Evolutionary conservation across 2,329 filamentous ascomycete genomes (phyloP).

Genomic region (Colletotrichum tofieldiae): DNA sequence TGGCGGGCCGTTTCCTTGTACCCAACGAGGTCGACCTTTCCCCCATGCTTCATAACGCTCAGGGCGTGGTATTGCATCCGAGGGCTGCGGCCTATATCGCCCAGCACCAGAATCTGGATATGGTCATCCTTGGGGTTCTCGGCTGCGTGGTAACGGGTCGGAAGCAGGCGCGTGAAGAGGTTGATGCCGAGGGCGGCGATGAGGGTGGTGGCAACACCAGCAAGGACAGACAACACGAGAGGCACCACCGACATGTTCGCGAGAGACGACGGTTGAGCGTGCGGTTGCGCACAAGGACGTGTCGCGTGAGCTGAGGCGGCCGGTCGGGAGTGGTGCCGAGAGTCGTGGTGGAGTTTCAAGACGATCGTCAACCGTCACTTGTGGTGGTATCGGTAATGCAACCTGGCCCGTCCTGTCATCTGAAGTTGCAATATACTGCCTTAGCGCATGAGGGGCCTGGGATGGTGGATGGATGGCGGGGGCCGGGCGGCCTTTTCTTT

Average conservation of each 20-base stretch:
- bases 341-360: constrained; percentile 19
- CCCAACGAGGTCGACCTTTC: constrained; percentile 86
- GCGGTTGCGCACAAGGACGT: not conserved
- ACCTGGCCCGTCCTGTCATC: constrained; percentile 39
- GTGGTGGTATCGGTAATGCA: constrained; percentile 35
- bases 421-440: constrained; percentile 35
- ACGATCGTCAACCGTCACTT: constrained; percentile 11
- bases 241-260: constrained; percentile 32
- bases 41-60: constrained; percentile 88
- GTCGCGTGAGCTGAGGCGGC: constrained; percentile 6
- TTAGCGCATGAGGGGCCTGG: constrained; percentile 27
- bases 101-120: constrained; percentile 90
- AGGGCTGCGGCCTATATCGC: constrained; percentile 94
- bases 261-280: not conserved
- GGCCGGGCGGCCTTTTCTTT: not conserved
- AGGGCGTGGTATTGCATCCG: constrained; percentile 99
- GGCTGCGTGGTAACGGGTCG: constrained; percentile 55
- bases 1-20: constrained; percentile 90
- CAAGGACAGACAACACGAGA: constrained; percentile 34
- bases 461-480: not conserved
- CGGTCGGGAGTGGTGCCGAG: not conserved
- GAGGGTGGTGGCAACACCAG: constrained; percentile 35
- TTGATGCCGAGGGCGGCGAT: constrained; percentile 36
- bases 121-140: constrained; percentile 57
- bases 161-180: constrained; percentile 48